Base-by-base conservation (phyloP, 2,329 filamentous ascomycete genomes). In the Chaetomiaceae sp. region DNA sequence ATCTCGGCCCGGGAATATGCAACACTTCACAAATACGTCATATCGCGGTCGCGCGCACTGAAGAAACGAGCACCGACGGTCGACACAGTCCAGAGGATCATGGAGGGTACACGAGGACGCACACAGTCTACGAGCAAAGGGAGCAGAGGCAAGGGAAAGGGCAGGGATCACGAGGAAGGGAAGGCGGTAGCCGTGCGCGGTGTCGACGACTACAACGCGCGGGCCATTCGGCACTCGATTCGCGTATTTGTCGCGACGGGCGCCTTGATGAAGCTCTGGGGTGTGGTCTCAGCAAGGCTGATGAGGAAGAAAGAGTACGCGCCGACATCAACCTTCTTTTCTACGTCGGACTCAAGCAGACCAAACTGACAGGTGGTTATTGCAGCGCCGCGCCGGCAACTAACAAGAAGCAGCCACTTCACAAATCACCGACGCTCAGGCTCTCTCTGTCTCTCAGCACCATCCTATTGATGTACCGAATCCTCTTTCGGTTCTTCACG, bases 401-500 rank as follows among this genome's bases (percentile, higher is more conserved):
- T 40, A 38, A 63, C 51, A 67, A 77, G 61, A 81, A 78, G 61
- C 71, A 77, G 37, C 75, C 80, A 0, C 71, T 83, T 14, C 78
- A 81, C 71, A 81, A 79, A 57, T 89, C 85, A 0, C 77, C 85
- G 0, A 86, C 87, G 21, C 75, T 94, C 46, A 82, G 90, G 51
- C 77, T 96, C 9, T 92, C 90, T 0, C 75, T 91, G 8, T 94
- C 90, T 0, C 78, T 96, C 13, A 91, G 90, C 14, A 80, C 88
- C 2, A 90, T 96, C 58, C 79, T 97, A 18, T 82, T 97, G 38
- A 82, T 95, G 56, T 94, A 99, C 68, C 84, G 94, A 27, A 77
- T 96, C 1, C 82, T 97, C 23, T 90, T 92, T 72, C 89, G 92
- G 54, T 96, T 97, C 76, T 88, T 97, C 63, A 81, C 81, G 23